Conservation (phyloP, 768 basidiomycete species). For the Termitomyces sp. region DNA sequence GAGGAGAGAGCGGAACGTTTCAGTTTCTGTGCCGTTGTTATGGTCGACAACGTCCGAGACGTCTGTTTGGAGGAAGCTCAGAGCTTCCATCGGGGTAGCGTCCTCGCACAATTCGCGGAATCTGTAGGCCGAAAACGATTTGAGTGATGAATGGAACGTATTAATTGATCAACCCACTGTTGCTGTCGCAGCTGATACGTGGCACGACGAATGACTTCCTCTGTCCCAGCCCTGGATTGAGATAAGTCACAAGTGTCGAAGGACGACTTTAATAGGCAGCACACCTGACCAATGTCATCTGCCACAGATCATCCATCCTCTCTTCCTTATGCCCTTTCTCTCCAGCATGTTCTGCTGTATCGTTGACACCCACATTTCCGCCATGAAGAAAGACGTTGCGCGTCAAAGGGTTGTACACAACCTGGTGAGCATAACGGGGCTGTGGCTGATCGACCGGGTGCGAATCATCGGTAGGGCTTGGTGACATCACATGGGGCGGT, state of each 20-base stretch:
- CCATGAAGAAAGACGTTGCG: slow-evolving; percentile 67
- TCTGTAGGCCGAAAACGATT: slow-evolving; percentile 28
- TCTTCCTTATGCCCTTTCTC: slow-evolving; percentile 32
- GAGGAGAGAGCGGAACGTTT: slow-evolving; percentile 59
- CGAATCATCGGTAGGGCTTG: neutral
- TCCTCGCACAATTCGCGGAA: slow-evolving; percentile 82
- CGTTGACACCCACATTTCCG: slow-evolving; percentile 55
- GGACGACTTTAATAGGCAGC: slow-evolving; percentile 11
- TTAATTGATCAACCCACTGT: slow-evolving; percentile 42
- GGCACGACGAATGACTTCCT: slow-evolving; percentile 61
- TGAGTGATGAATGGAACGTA: neutral
- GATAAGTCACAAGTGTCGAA: neutral
- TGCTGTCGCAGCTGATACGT: slow-evolving; percentile 65
- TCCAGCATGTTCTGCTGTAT: slow-evolving; percentile 16
- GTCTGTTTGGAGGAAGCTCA: slow-evolving; percentile 65
- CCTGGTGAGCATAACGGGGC: slow-evolving; percentile 74
- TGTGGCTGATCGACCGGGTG: slow-evolving; percentile 35
- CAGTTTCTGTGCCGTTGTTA: slow-evolving; percentile 52
- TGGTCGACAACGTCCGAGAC: slow-evolving; percentile 74
- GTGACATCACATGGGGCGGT: slow-evolving; percentile 8
- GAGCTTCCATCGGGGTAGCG: slow-evolving; percentile 53
- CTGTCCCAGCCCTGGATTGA: slow-evolving; percentile 46
- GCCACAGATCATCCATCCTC: slow-evolving; percentile 77
- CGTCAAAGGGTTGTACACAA: slow-evolving; percentile 61
- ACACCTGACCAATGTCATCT: slow-evolving; percentile 63